These are phyloP conservation scores for Suillus plorans DNA, from an alignment of 768 basidiomycete genomes.

Conservation along the genomic window DNA sequence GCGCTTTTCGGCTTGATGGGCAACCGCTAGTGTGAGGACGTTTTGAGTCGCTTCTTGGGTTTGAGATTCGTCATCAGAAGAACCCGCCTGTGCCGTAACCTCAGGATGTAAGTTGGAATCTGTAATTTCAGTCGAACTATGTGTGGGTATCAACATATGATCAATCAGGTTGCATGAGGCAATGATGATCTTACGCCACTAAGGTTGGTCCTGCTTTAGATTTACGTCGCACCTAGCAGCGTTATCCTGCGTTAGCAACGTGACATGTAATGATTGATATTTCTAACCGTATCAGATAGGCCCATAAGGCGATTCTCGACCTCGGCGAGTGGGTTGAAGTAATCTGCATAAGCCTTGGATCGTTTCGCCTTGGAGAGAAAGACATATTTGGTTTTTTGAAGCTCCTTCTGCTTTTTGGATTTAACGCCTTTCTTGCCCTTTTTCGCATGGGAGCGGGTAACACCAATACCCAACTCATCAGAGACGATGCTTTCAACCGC, in stretches of 20 bases:
- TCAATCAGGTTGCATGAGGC: background rate
- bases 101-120: background rate
- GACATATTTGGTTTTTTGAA: conserved; percentile 56
- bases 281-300: conserved; percentile 56
- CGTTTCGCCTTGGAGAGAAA: conserved; percentile 52
- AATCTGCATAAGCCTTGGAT: conserved; percentile 55
- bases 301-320: conserved; percentile 63
- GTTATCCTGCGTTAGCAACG: background rate
- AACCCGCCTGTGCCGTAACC: conserved; percentile 6
- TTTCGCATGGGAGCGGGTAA: conserved; percentile 37
- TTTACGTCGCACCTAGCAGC: background rate
- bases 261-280: background rate
- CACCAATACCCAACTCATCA: conserved; percentile 47
- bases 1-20: conserved; percentile 32
- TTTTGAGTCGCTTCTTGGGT: conserved; percentile 42
- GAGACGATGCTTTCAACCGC: conserved; percentile 45
- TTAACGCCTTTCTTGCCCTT: conserved; percentile 44
- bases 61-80: conserved; percentile 29
- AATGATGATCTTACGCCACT: conserved; percentile 7
- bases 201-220: background rate
- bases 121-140: background rate
- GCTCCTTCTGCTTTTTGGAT: conserved; percentile 45
- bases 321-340: conserved; percentile 62
- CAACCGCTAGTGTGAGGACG: conserved; percentile 13
- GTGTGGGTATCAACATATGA: background rate